These are phyloP conservation scores for Neospora caninum DNA, from an alignment of 169 alveolate species.

Conservation along the genomic window DNA sequence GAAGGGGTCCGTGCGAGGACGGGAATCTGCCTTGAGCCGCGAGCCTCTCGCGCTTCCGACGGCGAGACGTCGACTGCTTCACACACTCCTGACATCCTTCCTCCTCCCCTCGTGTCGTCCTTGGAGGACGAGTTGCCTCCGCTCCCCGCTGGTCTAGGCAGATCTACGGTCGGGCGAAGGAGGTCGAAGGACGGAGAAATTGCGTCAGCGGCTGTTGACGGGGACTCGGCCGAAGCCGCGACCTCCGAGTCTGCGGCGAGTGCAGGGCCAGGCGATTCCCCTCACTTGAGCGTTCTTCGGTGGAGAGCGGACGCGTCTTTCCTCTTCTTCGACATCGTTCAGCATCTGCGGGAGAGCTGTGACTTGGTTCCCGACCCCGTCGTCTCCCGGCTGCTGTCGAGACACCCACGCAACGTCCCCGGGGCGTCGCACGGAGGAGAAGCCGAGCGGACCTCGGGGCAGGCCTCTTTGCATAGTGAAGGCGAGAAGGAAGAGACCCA, in stretches of 20 bases:
- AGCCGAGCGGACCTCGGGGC: no score
- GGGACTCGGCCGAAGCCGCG: neutral
- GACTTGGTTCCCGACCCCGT: conserved; percentile 7
- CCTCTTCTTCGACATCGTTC: conserved; percentile 5
- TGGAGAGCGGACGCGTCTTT: neutral
- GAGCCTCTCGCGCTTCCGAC: neutral
- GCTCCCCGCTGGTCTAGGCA: neutral
- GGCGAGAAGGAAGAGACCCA: no score
- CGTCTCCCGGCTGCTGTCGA: neutral
- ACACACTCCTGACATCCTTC: neutral
- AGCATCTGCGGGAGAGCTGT: neutral
- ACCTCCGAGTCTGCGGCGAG: neutral
- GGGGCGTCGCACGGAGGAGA: no score
- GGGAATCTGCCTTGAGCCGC: neutral
- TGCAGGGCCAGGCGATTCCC: neutral
- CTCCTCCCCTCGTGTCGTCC: neutral
- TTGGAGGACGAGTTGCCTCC: neutral
- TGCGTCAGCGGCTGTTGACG: neutral
- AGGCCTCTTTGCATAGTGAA: no score
- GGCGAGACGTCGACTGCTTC: neutral
- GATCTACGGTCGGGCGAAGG: no score
- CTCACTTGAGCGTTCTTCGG: neutral
- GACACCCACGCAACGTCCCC: neutral
- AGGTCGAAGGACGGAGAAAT: no score
- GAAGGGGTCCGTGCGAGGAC: neutral